A percentile compares a stretch with the other conserved stretches of the same genome.
These are phyloP conservation scores for Delitschia confertaspora DNA, from an alignment of 495 filamentous ascomycete species.

Conservation along the genomic window DNA sequence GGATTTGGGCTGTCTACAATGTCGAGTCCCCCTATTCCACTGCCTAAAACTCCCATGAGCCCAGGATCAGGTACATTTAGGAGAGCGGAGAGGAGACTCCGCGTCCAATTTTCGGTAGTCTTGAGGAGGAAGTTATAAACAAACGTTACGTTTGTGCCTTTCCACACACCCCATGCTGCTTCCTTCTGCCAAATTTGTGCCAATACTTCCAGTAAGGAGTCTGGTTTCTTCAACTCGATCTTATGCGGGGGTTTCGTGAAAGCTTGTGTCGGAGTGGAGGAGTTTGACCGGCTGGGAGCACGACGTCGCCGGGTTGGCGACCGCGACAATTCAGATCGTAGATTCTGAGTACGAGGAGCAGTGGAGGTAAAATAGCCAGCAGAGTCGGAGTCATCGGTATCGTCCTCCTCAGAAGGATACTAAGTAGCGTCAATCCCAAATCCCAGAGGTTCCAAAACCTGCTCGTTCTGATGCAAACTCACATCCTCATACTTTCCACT, in stretches of 20 bases:
- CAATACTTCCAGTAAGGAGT: conserved; percentile 70
- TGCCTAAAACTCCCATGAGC: conserved; percentile 33
- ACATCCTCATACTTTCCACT: conserved; percentile 44
- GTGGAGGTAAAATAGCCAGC: conserved; percentile 77
- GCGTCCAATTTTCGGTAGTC: conserved; percentile 78
- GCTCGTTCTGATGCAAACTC: conserved; percentile 25
- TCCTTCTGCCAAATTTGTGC: conserved; percentile 82
- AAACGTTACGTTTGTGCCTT: conserved; percentile 84
- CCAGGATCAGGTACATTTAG: conserved; percentile 75
- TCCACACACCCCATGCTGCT: conserved; percentile 87
- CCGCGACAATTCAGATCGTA: conserved; percentile 35
- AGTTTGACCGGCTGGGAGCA: conserved; percentile 21
- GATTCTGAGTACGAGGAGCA: conserved; percentile 40
- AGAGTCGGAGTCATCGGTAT: conserved; percentile 48
- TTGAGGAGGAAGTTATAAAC: conserved; percentile 76
- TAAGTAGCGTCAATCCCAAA: conserved; percentile 23
- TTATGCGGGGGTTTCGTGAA: conserved; percentile 46
- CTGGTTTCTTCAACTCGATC: conserved; percentile 56
- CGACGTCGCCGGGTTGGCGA: conserved; percentile 12
- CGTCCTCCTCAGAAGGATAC: conserved; percentile 56
- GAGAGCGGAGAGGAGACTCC: conserved; percentile 71
- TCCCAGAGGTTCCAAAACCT: conserved; percentile 6
- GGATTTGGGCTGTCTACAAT: conserved; percentile 66
- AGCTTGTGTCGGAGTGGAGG: conserved; percentile 33
- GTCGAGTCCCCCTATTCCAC: conserved; percentile 40